Evolutionary conservation across 179 eudicot genomes (phyloP), one percentile per base, ranked within the genome.

Genomic region (Sideroxylon spinosum): DNA sequence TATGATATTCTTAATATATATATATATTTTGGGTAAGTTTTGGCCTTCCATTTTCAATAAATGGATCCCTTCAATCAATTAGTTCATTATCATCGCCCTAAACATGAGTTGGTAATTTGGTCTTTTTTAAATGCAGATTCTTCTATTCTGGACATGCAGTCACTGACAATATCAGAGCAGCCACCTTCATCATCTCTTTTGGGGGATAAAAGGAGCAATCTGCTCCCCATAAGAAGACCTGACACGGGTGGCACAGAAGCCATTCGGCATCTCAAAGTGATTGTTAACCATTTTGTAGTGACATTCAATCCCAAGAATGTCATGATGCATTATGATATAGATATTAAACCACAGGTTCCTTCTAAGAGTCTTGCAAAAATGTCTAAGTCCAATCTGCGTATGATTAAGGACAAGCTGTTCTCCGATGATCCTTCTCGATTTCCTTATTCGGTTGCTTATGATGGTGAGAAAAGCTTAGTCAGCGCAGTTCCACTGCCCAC

Each of bases 401-500:
- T 85, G 78, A 82, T 88, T 5, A 83, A 76, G 72, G 85, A 90
- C 22, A 80, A 87, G 50, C 77, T 91, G n/a, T 87, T 80, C 68
- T 80, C 84, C 65, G 82, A 82, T 57, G 13, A 83, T 49, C 73
- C 80, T 20, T 65, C 66, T 6, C 76, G 60, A 10, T 87, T 88
- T 62, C 89, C 90, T 8, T 0, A 70, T 17, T 1, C 56, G 86
- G 82, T 86, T 81, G 91, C 86, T 48, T 91, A 85, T 85, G 97
- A 91, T 69, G 97, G 97, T 8, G 89, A 84, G 57, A 90, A 85
- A 86, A 87, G 80, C 74, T 76, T 91, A 4, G 88, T 44, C 72
- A 68, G 72, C 10, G 46, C 9, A 9, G 72, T 70, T 55, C 57
- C n/a, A 26, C 57, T 70, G 57, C 73, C 73, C 29, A 49, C 29